Percentiles rank a stretch among this genome's conserved stretches.
Conservation (phyloP, 2,329 filamentous ascomycete genomes). For the Talaromyces sp. region DNA sequence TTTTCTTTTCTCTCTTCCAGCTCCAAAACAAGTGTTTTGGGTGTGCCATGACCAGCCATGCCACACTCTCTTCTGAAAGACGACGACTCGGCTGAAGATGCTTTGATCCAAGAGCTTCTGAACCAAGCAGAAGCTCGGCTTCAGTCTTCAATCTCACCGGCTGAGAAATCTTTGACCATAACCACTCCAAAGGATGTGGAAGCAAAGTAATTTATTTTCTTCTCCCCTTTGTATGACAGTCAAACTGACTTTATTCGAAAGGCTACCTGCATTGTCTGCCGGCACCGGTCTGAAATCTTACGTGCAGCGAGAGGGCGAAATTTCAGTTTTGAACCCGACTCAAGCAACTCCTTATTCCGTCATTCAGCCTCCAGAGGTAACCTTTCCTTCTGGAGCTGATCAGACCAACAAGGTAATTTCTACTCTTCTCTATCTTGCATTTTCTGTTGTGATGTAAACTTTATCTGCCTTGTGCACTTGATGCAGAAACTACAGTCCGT, state of each 20-base stretch:
- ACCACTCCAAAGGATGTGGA: constrained; percentile 5
- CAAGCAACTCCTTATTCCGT: constrained; percentile 38
- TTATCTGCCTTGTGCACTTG: constrained; percentile 61
- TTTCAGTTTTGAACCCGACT: constrained; percentile 50
- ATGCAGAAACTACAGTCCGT: constrained; percentile 70
- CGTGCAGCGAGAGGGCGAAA: constrained; percentile 46
- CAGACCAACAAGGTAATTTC: neutral
- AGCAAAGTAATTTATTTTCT: neutral
- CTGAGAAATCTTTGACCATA: constrained; percentile 13
- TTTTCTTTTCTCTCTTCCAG: neutral
- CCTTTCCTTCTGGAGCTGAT: neutral
- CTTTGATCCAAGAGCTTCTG: constrained; percentile 59
- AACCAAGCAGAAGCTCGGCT: constrained; percentile 59
- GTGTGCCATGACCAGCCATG: constrained; percentile 4
- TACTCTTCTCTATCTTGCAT: constrained; percentile 23
- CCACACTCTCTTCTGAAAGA: neutral
- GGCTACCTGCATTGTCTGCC: constrained; percentile 48
- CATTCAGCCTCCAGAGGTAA: neutral
- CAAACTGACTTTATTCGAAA: constrained; percentile 18
- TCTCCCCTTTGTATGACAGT: neutral
- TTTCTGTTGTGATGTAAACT: constrained; percentile 67
- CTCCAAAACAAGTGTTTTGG: neutral
- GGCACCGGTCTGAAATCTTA: constrained; percentile 49
- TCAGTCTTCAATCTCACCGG: constrained; percentile 21
- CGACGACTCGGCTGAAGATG: constrained; percentile 35